Base-by-base conservation (phyloP, 108 stramenopile genomes). In the Halocafeteria seosinensis region DNA sequence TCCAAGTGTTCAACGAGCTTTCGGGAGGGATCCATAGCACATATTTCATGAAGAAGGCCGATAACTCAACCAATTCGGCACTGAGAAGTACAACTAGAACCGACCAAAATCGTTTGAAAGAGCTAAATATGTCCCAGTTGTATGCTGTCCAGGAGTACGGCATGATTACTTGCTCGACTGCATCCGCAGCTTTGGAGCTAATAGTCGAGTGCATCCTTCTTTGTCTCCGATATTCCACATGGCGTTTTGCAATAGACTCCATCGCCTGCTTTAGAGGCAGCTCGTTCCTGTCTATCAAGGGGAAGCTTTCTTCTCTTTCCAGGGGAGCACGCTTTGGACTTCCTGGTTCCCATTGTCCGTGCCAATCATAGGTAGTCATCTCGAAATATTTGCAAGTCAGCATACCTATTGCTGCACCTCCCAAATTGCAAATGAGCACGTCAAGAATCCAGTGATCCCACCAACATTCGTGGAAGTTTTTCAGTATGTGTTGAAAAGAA, bases 401-500 rank as follows among this genome's bases (percentile, higher is more conserved):
- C 64, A 65, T 65, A 25, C 64, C 64, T 1, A 65, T 12, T 33
- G 27, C 28, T 34, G 42, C 42, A 33, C 64, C 64, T 13, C 26
- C 5, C 25, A 65, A 30, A 59, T 65, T 65, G 64, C 64, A 65
- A 8, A 35, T 59, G 25, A 61, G 35, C 6, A 65, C 30, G 33
- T 65, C 64, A 24, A 65, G 64, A 25, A 65, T 24, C 0, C 37
- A 38, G 34, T 65, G 64, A 36, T 65, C 64, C 64, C 64, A 65
- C 59, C 59, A 65, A 59, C 64, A 65, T 36, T 65, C 64, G 59
- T 65, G 37, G 23, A 65, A 65, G 64, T 65, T 65, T 24, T 34
- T 52, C 29, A 28, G 42, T 38, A 61, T 65, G 64, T 65, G 57
- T 59, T 65, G 64, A 65, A 65, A 61, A 21, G 64, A 31, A 11